Evolutionary conservation across 106 monocot species (phyloP).

Genomic region (Allium cepa): DNA sequence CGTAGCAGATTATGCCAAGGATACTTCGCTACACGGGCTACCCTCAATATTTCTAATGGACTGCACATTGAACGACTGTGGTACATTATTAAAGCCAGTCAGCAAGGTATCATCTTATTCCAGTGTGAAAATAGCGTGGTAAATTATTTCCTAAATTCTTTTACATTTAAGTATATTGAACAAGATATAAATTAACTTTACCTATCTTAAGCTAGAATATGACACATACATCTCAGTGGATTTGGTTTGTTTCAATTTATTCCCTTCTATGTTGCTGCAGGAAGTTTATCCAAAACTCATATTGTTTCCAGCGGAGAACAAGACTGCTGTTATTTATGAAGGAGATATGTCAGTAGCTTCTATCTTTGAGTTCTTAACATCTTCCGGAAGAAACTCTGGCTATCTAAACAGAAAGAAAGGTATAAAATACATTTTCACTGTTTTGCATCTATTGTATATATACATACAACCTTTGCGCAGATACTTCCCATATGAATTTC

Average conservation of each 20-base stretch:
- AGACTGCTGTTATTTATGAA: slow-evolving; percentile 50
- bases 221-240: not conserved
- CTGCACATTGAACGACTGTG: slow-evolving; percentile 77
- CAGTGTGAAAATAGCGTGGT: too few relatives aligned
- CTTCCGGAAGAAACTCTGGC: slow-evolving; percentile 52
- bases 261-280: slow-evolving; percentile 29
- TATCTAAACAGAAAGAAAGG: slow-evolving; percentile 43
- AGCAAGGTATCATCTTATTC: slow-evolving; percentile 49
- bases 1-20: slow-evolving; percentile 33
- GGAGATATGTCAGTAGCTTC: slow-evolving; percentile 50
- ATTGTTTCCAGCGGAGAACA: slow-evolving; percentile 59
- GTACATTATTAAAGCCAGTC: slow-evolving; percentile 21
- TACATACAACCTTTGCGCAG: not conserved
- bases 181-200: too few relatives aligned
- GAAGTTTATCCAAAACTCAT: slow-evolving; percentile 62
- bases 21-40: slow-evolving; percentile 9
- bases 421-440: slow-evolving; percentile 5
- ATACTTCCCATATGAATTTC: not conserved
- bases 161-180: too few relatives aligned
- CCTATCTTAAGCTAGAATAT: not conserved
- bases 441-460: not conserved
- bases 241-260: not conserved
- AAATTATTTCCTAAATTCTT: too few relatives aligned
- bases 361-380: slow-evolving; percentile 62
- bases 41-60: slow-evolving; percentile 81